Evolutionary conservation across 257 asterid genomes (phyloP).

Genomic region (Petrea volubilis): DNA sequence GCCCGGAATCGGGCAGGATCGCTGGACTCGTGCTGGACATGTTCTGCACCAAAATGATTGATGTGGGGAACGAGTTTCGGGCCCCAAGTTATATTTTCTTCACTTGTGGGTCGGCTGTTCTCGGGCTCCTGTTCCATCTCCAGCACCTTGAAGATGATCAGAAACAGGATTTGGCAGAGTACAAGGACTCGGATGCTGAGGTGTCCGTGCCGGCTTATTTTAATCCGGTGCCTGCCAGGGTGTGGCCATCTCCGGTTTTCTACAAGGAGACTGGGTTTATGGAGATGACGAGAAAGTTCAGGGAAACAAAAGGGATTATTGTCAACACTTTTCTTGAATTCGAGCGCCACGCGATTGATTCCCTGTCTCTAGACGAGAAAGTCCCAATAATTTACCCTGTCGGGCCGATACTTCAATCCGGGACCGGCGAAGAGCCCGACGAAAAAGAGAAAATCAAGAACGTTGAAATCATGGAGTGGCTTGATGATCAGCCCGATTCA

Average conservation of each 20-base stretch:
- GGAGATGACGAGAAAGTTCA: not conserved
- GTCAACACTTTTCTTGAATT: conserved; percentile 39
- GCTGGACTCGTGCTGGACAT: conserved; percentile 40
- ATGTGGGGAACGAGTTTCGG: conserved; percentile 36
- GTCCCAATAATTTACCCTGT: conserved; percentile 38
- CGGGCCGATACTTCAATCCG: conserved; percentile 35
- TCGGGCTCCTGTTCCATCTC: conserved; percentile 30
- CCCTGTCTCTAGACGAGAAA: conserved; percentile 8
- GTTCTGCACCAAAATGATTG: conserved; percentile 40
- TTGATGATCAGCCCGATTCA: conserved; percentile 33
- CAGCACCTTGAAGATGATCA: conserved; percentile 21
- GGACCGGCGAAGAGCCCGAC: not conserved
- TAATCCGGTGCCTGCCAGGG: not conserved
- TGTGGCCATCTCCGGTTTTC: not conserved
- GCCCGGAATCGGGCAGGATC: not conserved
- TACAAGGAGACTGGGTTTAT: conserved; percentile 10
- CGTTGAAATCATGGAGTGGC: conserved; percentile 24
- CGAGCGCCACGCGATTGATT: conserved; percentile 24
- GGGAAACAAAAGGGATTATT: conserved; percentile 34
- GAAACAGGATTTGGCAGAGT: not conserved
- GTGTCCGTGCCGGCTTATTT: not conserved
- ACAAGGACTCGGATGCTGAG: not conserved
- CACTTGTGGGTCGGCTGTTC: conserved; percentile 25
- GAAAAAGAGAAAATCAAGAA: not conserved
- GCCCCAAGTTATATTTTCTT: conserved; percentile 35